These are phyloP conservation scores for Anthracocystis walkeri DNA, from an alignment of 1,284 basidiomycete genomes.

Conservation along the genomic window DNA sequence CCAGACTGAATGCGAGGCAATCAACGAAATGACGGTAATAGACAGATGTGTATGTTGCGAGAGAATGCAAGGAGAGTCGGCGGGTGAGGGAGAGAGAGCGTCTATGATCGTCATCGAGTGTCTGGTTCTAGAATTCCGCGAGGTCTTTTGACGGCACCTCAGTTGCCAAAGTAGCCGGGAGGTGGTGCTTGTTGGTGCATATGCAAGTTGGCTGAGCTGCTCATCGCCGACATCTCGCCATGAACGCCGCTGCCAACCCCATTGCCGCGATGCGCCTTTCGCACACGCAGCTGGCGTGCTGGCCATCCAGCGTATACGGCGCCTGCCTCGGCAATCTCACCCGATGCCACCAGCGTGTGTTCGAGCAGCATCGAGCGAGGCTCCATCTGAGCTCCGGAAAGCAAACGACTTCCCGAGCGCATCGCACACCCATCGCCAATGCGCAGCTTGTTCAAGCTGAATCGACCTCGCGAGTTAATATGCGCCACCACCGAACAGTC, in stretches of 20 bases:
- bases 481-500: slow-evolving; percentile 69
- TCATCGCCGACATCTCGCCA: slow-evolving; percentile 46
- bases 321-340: slow-evolving; percentile 68
- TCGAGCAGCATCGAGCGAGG: slow-evolving; percentile 68
- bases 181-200: slow-evolving; percentile 42
- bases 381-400: slow-evolving; percentile 68
- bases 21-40: no score
- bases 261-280: slow-evolving; percentile 37
- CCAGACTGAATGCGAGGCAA: no score
- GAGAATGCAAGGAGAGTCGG: no score
- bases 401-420: slow-evolving; percentile 65
- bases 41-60: no score
- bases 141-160: background rate
- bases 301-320: slow-evolving; percentile 69
- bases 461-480: slow-evolving; percentile 69
- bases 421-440: slow-evolving; percentile 69
- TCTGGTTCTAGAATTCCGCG: background rate
- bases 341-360: slow-evolving; percentile 68
- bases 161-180: slow-evolving; percentile 50
- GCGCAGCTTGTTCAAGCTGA: slow-evolving; percentile 67
- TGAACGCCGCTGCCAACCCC: slow-evolving; percentile 23
- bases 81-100: background rate
- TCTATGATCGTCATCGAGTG: background rate
- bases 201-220: slow-evolving; percentile 48
- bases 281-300: slow-evolving; percentile 61